Evolutionary conservation across 1,139 yeast genomes (phyloP), one percentile per base, ranked within the genome.

Genomic region (Chernovozyma sophiae-reginae): DNA sequence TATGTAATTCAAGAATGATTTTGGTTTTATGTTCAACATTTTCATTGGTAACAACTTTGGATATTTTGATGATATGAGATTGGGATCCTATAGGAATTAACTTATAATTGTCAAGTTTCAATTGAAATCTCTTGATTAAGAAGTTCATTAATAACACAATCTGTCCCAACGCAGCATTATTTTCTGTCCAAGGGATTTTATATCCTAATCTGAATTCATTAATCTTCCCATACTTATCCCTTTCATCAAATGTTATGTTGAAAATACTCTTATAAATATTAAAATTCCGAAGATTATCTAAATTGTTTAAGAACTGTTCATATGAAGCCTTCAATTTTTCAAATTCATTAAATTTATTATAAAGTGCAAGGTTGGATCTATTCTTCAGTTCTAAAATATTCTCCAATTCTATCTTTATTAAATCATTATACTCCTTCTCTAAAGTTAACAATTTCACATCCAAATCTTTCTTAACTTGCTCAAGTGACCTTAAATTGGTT

Each of bases 151-250:
- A 59, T 15, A 89, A 58, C 3, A 86, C 74, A 2, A 90, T 65
- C 49, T 90, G 96, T 0, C 98, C 98, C 56, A 92, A 64, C 0
- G 96, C 97, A 1, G 95, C 94, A 54, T 90, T 92, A 30, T 89
- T 80, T 50, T 92, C 98, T 35, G 86, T 79, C 95, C 96, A 89
- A 3, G 94, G 85, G 0, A 90, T 78, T 37, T 66, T 73, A 41
- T 69, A 63, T 1, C 97, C 98, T 12, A 92, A 57, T 39, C 96
- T 62, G 32, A 86, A 68, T 0, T 92, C 95, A 56, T 90, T 90
- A 20, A 92, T 90, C 0, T 94, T 84, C 1, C 95, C 97, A 60
- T 84, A 86, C 34, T 77, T 77, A 7, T 92, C 92, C 38, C 53
- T 47, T 15, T 52, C 48, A 31, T 84, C 87, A 47, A 80, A 83